Evolutionary conservation across 139 green algal species (phyloP), one percentile per base, ranked within the genome.

Genomic region (Monoraphidium neglectum): DNA sequence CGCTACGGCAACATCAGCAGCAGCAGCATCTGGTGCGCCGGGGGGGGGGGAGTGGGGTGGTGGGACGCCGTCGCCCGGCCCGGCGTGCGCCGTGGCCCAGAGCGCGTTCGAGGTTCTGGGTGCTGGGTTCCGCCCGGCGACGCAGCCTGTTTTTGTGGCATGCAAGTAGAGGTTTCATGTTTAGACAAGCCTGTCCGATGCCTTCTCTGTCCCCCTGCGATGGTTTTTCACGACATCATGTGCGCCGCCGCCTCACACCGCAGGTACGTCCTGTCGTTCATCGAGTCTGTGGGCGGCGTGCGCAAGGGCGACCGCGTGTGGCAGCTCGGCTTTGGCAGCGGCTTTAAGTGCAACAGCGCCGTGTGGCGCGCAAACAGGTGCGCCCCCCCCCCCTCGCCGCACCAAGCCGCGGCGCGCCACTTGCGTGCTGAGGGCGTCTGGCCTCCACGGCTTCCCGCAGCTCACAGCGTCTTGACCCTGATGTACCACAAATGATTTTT

Each of bases 271-370:
- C 86, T 97, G 69, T 81, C 83, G 0, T 97, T 90, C 82, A 89
- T 94, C 16, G 94, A 98, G 82, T 70, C 78, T 12, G 46, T 77
- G 36, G 79, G 87, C 56, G 84, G 87, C 24, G 84, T 97, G 70
- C 73, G 79, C 18, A 78, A 77, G 16, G 92, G 91, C 30, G 92
- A 97, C 57, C 60, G 84, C 38, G 84, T 98, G 16, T 97, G 94
- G 94, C 94, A 98, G 90, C 87, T 98, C 57, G 94, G 83, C 61
- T 98, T 98, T 83, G 94, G 94, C 73, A 92, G 79, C n/a, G 94
- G 94, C 67, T 98, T 98, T 87, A 98, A 98, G 90, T 97, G 92
- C 91, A 98, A 98, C 90, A 94, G 85, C 70, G 93, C 91, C 13
- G 94, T 98, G 36, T 98, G 93, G 94, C 75, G 79, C 2, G 88